Base-by-base conservation (phyloP, 1,139 yeast genomes). In the Saccharomyces hybrid region DNA sequence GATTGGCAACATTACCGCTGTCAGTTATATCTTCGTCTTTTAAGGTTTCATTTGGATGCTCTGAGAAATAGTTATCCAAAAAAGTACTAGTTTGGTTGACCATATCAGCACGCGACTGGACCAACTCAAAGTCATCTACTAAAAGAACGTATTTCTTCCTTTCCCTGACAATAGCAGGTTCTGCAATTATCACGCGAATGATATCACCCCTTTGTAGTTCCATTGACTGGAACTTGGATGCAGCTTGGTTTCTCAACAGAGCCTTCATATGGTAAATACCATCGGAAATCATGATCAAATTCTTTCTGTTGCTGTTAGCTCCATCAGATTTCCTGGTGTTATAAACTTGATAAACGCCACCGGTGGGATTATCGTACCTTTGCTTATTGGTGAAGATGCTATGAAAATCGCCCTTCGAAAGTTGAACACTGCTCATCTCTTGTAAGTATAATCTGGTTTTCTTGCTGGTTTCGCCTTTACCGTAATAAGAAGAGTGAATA, bases 191-290 rank as follows among this genome's bases (percentile, higher is more conserved):
- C 14, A 68, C 66, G 41, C 62, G 62, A 49, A 69, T 65, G 26
- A 72, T 63, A 54, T 73, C 76, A 23, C 74, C 72, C 55, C 71
- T 71, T 71, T 76, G 71, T 63, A 83, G 57, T 13, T 80, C 78
- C 59, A 78, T 71, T 48, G 74, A 68, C 57, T 77, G 79, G 55
- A 82, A 77, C 60, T 78, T 76, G 4, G 77, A 73, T 54, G 80
- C 79, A 59, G 82, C 78, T 47, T 75, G 76, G 52, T 84, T 84
- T 63, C 84, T 84, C 61, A 85, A 76, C 52, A 86, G 78, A 1
- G 87, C 88, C 63, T 86, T 88, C 56, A 83, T 75, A 46, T 78
- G 75, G 67, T 77, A 82, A 23, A 71, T 72, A 27, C 93, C 91
- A 70, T 86, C 95, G 53, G 81, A 81, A 53, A 86, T 69, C 72